Percentiles rank a stretch among this genome's conserved stretches.
These are phyloP conservation scores for Talaromyces sp. DNA, from an alignment of 2,329 filamentous ascomycete genomes.

Conservation along the genomic window DNA sequence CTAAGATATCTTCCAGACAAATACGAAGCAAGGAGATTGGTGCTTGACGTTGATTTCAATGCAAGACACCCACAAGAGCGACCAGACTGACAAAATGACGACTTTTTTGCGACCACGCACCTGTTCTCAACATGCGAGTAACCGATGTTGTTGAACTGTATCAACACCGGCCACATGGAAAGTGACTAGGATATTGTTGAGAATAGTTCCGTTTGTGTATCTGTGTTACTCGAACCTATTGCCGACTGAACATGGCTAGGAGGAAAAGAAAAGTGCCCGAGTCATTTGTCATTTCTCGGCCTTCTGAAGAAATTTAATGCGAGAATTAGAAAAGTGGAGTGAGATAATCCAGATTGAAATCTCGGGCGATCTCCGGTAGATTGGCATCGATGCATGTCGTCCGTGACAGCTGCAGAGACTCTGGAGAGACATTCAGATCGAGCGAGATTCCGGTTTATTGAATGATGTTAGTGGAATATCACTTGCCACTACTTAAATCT, in stretches of 20 bases:
- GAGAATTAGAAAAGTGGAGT: neutral
- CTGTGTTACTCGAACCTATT: neutral
- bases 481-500: neutral
- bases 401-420: constrained; percentile 13
- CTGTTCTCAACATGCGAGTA: neutral
- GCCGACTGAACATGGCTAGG: neutral
- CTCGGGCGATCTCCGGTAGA: constrained; percentile 2
- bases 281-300: neutral
- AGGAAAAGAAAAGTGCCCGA: neutral
- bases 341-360: neutral
- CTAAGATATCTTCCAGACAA: neutral
- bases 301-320: neutral
- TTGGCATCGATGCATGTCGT: constrained; percentile 8
- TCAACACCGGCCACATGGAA: neutral
- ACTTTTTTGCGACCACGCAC: neutral
- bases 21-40: neutral
- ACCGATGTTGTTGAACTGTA: neutral
- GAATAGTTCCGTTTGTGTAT: neutral
- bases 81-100: neutral
- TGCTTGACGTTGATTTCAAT: neutral
- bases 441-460: neutral
- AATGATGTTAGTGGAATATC: neutral
- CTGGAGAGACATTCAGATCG: neutral
- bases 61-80: neutral
- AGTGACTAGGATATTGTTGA: neutral